phyloP scores from a whole-genome alignment of 257 asterid species.

The Rauvolfia tetraphylla region DNA sequence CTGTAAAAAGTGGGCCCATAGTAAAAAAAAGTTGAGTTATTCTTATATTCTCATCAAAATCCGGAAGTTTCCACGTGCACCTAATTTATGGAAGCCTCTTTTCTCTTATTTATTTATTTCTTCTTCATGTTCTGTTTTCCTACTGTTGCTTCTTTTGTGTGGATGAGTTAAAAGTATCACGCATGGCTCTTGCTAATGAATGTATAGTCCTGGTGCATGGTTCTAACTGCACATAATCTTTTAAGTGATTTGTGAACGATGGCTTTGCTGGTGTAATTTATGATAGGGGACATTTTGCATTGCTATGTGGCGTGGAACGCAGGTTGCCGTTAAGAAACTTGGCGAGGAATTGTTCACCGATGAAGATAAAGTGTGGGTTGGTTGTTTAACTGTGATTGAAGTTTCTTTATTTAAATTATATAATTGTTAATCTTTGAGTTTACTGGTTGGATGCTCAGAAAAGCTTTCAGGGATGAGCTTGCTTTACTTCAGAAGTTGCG shows the following conservation, averaged over 20 bases:
- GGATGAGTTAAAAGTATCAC: neutral
- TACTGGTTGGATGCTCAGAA: conserved; percentile 38
- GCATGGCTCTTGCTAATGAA: neutral
- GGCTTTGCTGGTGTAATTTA: conserved; percentile 7
- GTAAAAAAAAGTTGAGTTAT: no score
- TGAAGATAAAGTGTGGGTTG: conserved; percentile 87
- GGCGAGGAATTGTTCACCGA: conserved; percentile 68
- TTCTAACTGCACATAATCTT: neutral
- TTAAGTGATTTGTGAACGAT: conserved; percentile 4
- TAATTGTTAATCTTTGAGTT: conserved; percentile 7
- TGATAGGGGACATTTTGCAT: conserved; percentile 75
- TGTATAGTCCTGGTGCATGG: neutral
- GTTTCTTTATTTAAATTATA: conserved; percentile 11
- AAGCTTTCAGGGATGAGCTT: conserved; percentile 80
- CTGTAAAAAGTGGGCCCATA: no score
- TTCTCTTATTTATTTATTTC: neutral
- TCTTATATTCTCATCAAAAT: neutral
- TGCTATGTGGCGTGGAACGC: conserved; percentile 87
- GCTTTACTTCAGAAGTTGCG: conserved; percentile 74
- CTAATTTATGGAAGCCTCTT: neutral
- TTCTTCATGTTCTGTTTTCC: neutral
- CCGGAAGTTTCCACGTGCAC: neutral
- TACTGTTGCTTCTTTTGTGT: neutral
- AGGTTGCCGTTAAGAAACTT: conserved; percentile 80
- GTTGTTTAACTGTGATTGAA: conserved; percentile 23